Percentiles rank a stretch among this genome's conserved stretches.
These are phyloP conservation scores for Cystofilobasidium ferigula DNA, from an alignment of 768 basidiomycete species.

Conservation along the genomic window DNA sequence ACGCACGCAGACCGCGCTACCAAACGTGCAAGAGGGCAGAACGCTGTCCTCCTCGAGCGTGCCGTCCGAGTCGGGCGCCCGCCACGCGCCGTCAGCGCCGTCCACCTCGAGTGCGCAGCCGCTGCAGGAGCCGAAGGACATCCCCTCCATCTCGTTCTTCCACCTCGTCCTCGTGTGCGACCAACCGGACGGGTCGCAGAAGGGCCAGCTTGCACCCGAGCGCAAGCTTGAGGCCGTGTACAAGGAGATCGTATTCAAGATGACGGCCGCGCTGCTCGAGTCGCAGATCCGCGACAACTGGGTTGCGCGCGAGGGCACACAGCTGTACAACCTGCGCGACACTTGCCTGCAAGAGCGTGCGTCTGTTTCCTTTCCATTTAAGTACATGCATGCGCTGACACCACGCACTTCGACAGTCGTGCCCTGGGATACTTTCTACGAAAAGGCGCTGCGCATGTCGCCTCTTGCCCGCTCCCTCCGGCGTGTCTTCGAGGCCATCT, in stretches of 20 bases:
- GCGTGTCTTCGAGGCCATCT: slow-evolving; percentile 9
- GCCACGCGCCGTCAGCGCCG: background rate
- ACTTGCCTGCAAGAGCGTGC: slow-evolving; percentile 44
- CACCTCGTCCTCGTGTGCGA: slow-evolving; percentile 80
- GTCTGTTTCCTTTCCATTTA: slow-evolving; percentile 27
- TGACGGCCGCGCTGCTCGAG: slow-evolving; percentile 83
- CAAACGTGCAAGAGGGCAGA: background rate
- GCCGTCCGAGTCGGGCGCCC: background rate
- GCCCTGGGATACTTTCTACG: slow-evolving; percentile 6
- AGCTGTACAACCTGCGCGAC: slow-evolving; percentile 60
- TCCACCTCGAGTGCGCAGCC: background rate
- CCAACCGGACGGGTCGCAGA: slow-evolving; percentile 51
- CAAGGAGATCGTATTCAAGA: slow-evolving; percentile 73
- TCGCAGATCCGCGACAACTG: slow-evolving; percentile 79
- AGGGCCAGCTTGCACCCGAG: slow-evolving; percentile 23
- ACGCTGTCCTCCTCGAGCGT: background rate
- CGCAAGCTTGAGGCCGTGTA: slow-evolving; percentile 58
- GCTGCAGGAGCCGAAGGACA: background rate
- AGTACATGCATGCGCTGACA: background rate
- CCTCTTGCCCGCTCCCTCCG: slow-evolving; percentile 16
- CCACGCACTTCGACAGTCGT: background rate
- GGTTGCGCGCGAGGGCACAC: slow-evolving; percentile 69
- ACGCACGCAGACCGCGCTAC: background rate
- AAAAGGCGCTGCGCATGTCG: slow-evolving; percentile 8
- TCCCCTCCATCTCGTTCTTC: slow-evolving; percentile 43